Evolutionary conservation across 2,329 filamentous ascomycete genomes (phyloP).

Genomic region (Emmonsiellopsis sp.): DNA sequence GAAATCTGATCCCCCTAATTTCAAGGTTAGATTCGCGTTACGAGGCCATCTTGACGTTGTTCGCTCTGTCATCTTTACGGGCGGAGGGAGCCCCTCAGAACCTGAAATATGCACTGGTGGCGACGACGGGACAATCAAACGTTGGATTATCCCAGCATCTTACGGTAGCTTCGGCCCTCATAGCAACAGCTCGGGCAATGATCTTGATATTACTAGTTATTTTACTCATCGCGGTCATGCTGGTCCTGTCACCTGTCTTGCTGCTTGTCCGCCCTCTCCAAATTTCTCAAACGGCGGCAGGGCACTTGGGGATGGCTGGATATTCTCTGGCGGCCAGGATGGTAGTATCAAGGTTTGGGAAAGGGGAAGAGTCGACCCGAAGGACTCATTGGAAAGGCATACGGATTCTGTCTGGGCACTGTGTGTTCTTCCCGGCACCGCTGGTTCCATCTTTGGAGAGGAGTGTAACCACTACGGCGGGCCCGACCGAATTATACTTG

Average conservation of each 20-base stretch:
- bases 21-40: constrained; percentile 87
- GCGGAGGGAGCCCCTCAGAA: constrained; percentile 87
- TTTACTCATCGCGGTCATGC: constrained; percentile 92
- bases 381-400: constrained; percentile 87
- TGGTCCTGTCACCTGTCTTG: constrained; percentile 78
- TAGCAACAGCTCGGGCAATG: constrained; percentile 51
- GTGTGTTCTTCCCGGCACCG: constrained; percentile 78
- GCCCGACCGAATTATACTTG: constrained; percentile 79
- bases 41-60: constrained; percentile 90
- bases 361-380: constrained; percentile 84
- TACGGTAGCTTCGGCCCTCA: constrained; percentile 54
- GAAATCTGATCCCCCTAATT: constrained; percentile 63
- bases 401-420: constrained; percentile 94
- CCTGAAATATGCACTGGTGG: constrained; percentile 94
- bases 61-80: constrained; percentile 90
- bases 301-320: constrained; percentile 88
- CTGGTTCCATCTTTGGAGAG: constrained; percentile 68
- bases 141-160: constrained; percentile 84
- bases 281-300: constrained; percentile 85
- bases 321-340: constrained; percentile 95
- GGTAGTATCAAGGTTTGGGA: constrained; percentile 93
- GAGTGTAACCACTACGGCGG: constrained; percentile 64
- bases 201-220: constrained; percentile 84
- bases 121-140: constrained; percentile 91
- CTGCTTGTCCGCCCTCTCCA: constrained; percentile 76